Conservation (phyloP, 2,329 filamentous ascomycete species). For the Neospermospora avenae region DNA sequence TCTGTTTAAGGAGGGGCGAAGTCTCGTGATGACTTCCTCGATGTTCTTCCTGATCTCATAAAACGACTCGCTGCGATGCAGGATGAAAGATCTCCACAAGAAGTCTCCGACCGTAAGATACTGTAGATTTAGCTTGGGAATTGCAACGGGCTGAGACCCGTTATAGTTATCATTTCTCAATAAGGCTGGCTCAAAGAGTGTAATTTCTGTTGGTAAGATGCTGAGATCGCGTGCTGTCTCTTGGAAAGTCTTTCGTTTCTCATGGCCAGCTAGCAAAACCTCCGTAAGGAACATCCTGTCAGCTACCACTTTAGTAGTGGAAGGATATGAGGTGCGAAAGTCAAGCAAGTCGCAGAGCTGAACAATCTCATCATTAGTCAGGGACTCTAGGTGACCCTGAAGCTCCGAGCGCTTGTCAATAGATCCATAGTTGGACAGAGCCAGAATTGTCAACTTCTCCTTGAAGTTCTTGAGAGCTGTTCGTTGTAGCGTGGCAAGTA, state of each 20-base stretch:
- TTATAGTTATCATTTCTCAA: conserved; percentile 83
- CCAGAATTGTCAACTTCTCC: conserved; percentile 85
- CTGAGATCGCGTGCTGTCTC: conserved; percentile 69
- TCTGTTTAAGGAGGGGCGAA: conserved; percentile 65
- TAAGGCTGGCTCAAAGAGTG: conserved; percentile 75
- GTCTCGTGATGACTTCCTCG: conserved; percentile 73
- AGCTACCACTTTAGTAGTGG: conserved; percentile 59
- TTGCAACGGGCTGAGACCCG: conserved; percentile 78
- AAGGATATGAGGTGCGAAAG: conserved; percentile 80
- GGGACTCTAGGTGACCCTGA: conserved; percentile 65
- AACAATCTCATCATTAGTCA: conserved; percentile 72
- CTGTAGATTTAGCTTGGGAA: conserved; percentile 93
- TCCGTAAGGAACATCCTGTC: conserved; percentile 68
- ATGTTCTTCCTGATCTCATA: conserved; percentile 92
- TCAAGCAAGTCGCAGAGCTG: conserved; percentile 67
- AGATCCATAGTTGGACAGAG: conserved; percentile 87
- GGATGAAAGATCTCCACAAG: conserved; percentile 86
- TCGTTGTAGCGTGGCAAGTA: conserved; percentile 75
- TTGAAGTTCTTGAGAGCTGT: conserved; percentile 78
- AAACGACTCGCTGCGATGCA: conserved; percentile 89
- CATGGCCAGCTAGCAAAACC: conserved; percentile 69
- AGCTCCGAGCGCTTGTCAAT: conserved; percentile 80
- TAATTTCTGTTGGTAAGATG: conserved; percentile 78
- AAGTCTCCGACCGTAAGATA: conserved; percentile 96
- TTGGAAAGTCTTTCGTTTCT: conserved; percentile 78